Evolutionary conservation across 2,329 filamentous ascomycete genomes (phyloP).

Genomic region (Aspergillus tanneri): DNA sequence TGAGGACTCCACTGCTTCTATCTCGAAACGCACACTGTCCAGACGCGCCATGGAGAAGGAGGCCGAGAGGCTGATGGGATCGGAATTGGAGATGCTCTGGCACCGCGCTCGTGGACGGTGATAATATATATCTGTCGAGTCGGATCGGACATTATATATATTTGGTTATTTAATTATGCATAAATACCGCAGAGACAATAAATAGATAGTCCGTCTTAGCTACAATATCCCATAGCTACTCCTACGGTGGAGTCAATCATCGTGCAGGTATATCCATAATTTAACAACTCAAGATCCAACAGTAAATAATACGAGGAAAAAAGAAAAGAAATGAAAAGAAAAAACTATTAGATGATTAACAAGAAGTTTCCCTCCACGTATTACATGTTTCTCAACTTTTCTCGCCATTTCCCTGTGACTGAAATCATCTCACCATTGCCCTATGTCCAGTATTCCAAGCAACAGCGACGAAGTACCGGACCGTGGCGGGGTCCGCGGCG

Average conservation of each 20-base stretch:
- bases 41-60: conserved; percentile 28
- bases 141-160: not conserved
- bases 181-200: no score
- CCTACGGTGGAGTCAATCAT: no score
- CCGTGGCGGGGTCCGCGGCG: no score
- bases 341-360: not conserved
- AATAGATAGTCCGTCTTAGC: no score
- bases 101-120: conserved; percentile 10
- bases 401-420: not conserved
- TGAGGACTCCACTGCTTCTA: conserved; percentile 30
- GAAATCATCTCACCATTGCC: no score
- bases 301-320: no score
- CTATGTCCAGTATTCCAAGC: no score
- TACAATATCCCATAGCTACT: no score
- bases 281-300: not conserved
- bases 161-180: not conserved
- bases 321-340: not conserved
- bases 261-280: not conserved
- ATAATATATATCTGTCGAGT: not conserved
- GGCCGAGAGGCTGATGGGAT: conserved; percentile 30
- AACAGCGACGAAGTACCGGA: no score
- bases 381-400: not conserved
- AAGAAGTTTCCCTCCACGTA: not conserved
- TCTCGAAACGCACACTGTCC: conserved; percentile 30
- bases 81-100: conserved; percentile 32